Conservation (phyloP, 306 rosid species). For the Myrica gale region DNA sequence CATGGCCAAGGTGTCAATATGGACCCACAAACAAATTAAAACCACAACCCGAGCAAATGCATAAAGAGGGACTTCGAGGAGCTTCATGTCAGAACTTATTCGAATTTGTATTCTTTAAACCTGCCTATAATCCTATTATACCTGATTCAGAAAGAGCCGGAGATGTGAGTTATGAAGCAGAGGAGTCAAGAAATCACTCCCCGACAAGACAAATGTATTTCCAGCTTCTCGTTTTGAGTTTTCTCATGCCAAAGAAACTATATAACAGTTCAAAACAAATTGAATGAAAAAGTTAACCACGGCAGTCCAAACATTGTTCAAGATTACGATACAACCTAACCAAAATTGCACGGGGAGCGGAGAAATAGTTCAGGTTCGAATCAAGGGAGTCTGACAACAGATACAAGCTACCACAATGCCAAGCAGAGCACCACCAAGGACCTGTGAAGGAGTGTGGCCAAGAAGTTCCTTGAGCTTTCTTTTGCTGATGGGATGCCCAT, state of each 20-base stretch:
- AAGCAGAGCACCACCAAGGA: constrained; percentile 77
- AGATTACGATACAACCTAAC: neutral
- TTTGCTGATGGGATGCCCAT: constrained; percentile 88
- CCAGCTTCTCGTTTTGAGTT: too few relatives aligned
- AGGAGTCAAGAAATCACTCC: neutral
- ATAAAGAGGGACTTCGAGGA: neutral
- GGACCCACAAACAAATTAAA: neutral
- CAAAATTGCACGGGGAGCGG: neutral
- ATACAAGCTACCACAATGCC: constrained; percentile 66
- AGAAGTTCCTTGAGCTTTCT: constrained; percentile 89
- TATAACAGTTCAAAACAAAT: too few relatives aligned
- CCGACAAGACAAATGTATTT: neutral
- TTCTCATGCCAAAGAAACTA: too few relatives aligned
- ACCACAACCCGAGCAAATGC: neutral
- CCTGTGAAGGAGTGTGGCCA: constrained; percentile 92
- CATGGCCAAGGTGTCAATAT: neutral
- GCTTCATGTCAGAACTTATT: neutral
- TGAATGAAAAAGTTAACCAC: neutral
- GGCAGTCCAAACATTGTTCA: neutral
- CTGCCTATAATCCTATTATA: neutral
- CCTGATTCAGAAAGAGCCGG: neutral
- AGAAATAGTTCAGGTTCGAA: constrained; percentile 27
- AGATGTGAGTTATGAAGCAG: neutral
- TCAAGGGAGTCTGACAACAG: constrained; percentile 59
- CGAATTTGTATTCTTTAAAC: neutral